Evolutionary conservation across 2,329 filamentous ascomycete species (phyloP).

Genomic region (Chaetomium olivaceum): DNA sequence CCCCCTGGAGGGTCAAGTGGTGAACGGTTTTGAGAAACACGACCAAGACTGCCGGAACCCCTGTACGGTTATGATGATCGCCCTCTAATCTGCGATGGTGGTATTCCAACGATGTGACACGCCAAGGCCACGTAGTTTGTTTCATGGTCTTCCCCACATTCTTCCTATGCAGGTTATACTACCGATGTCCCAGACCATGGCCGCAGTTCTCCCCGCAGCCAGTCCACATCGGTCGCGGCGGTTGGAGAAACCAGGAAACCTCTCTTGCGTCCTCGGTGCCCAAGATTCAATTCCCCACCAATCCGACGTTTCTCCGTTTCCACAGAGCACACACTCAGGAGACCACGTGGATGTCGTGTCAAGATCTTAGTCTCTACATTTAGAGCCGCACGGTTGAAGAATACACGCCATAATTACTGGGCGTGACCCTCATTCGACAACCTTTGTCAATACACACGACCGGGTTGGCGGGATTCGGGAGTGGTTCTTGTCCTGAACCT

Average conservation of each 20-base stretch:
- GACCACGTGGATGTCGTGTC: background rate
- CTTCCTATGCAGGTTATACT: background rate
- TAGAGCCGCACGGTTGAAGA: background rate
- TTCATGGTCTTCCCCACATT: conserved; percentile 13
- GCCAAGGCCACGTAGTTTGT: conserved; percentile 13
- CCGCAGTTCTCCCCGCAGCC: background rate
- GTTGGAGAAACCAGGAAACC: background rate
- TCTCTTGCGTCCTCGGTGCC: background rate
- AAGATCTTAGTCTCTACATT: background rate
- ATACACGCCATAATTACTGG: background rate
- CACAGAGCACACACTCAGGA: background rate
- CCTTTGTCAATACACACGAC: background rate
- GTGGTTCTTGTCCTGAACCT: background rate
- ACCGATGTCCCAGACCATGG: conserved; percentile 5
- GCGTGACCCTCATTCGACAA: background rate
- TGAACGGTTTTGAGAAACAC: background rate
- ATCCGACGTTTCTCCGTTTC: conserved; percentile 14
- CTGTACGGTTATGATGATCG: background rate
- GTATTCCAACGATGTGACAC: conserved; percentile 11
- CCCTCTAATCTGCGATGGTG: background rate
- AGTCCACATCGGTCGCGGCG: background rate
- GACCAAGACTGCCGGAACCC: background rate
- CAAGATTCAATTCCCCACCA: conserved; percentile 10
- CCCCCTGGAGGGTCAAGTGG: background rate
- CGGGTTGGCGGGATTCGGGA: background rate